Evolutionary conservation across 176 grass and related monocot species (phyloP), one percentile per base, ranked within the genome.

Genomic region (Oryza longistaminata): DNA sequence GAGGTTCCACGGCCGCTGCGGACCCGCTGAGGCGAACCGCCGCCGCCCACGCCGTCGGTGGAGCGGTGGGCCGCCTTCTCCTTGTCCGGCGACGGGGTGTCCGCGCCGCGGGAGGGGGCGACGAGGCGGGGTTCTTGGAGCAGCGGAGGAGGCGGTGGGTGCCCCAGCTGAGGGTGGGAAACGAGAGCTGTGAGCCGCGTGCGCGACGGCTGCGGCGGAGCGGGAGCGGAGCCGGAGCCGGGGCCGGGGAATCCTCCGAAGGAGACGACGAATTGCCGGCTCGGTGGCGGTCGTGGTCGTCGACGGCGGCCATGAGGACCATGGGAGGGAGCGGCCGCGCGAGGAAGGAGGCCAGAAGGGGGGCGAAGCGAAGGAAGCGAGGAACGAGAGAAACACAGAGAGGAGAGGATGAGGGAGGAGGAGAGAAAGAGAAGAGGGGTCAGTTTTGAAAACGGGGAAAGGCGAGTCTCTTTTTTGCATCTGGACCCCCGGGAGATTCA

Each of bases 91-190:
- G 37, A 88, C 25, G 70, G 80, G 40, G 75, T 44, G 3, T 84
- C 68, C 70, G 70, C 1, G 62, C 21, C 12, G 69, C 2, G 3
- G 68, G 39, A 0, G 37, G 25, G 4, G 88, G n/a, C 40, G 76
- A 49, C 3, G 85, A 75, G 17, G 75, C 27, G 29, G 69, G 21
- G 40, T 24, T 76, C 78, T 88, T 92, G 78, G 90, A 50, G 82
- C 90, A 92, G 22, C 90, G 90, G 77, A 92, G 90, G 73, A 92
- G 78, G 67, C 90, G 90, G 71, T 88, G 86, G 9, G 90, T 86
- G 66, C 86, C 90, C 90, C 90, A 92, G 90, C 82, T 92, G 78
- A 92, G 73, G 42, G 77, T 82, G 5, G 86, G 86, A 78, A 92
- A 92, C 60, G 82, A 82, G 90, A 92, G 34, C 75, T 67, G 86